phyloP scores from a whole-genome alignment of 768 basidiomycete genomes.

The Suillus cothurnatus region DNA sequence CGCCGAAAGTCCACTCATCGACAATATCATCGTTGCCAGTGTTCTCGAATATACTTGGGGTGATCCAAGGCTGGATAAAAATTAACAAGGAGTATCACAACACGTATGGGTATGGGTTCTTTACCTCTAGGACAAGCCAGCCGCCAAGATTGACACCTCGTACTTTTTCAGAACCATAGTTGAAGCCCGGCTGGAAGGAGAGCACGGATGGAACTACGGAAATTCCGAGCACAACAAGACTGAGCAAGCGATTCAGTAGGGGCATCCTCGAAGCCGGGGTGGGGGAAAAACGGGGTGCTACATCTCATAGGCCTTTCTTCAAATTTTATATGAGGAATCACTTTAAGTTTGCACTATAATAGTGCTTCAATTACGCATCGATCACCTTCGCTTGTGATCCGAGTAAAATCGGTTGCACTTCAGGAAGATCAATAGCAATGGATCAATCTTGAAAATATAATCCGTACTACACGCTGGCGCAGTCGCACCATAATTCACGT shows the following conservation, averaged over 20 bases:
- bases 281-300: background rate
- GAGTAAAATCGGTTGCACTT: background rate
- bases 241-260: background rate
- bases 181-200: conserved; percentile 25
- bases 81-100: conserved; percentile 30
- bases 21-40: conserved; percentile 47
- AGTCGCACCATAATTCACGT: background rate
- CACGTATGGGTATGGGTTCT: background rate
- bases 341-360: background rate
- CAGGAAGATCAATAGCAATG: background rate
- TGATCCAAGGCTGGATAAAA: conserved; percentile 65
- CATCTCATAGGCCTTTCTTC: background rate
- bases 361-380: background rate
- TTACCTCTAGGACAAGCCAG: conserved; percentile 35
- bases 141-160: conserved; percentile 38
- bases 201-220: conserved; percentile 7
- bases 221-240: conserved; percentile 1
- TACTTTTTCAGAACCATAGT: conserved; percentile 30
- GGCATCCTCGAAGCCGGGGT: conserved; percentile 5
- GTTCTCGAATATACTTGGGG: conserved; percentile 72
- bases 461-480: background rate
- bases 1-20: conserved; percentile 55
- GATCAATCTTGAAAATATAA: background rate
- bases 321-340: background rate
- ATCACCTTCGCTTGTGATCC: background rate